Conservation (phyloP, 192 early-diverging fungal species). For the Umbelopsis vinacea region DNA sequence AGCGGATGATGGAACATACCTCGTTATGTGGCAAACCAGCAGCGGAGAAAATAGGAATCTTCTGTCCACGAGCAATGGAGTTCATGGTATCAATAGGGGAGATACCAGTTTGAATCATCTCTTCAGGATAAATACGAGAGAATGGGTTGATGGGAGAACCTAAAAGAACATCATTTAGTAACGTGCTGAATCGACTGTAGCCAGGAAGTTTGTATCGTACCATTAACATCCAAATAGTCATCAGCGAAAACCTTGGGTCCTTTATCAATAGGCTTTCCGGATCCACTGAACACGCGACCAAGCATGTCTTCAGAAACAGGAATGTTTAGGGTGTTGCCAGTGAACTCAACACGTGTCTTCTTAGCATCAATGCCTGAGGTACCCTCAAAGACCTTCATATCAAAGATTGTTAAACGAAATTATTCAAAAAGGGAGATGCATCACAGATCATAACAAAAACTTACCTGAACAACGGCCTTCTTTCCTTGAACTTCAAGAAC, state of each 20-base stretch:
- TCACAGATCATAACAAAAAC: neutral
- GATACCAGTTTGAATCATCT: conserved; percentile 99
- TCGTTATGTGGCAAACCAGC: conserved; percentile 99
- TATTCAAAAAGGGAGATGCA: conserved; percentile 15
- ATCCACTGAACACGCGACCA: conserved; percentile 98
- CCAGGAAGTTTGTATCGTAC: conserved; percentile 36
- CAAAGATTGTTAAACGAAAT: neutral
- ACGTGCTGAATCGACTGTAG: neutral
- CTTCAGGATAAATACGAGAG: conserved; percentile 98
- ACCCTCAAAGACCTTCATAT: conserved; percentile 89
- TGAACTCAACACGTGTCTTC: conserved; percentile 93
- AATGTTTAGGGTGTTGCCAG: conserved; percentile 94
- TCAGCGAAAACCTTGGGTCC: conserved; percentile 99
- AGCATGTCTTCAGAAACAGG: conserved; percentile 99
- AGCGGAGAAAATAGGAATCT: conserved; percentile 99
- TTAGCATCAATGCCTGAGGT: conserved; percentile 97
- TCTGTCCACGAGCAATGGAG: conserved; percentile 99
- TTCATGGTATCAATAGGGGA: conserved; percentile 99
- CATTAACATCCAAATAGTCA: conserved; percentile 96
- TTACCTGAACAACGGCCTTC: conserved; percentile 92
- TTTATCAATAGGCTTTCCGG: conserved; percentile 97
- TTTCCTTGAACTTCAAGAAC: conserved; percentile 98
- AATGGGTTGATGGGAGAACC: conserved; percentile 99
- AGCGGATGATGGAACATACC: conserved; percentile 42
- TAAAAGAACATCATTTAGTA: conserved; percentile 26